Percentiles rank a stretch among this genome's conserved stretches.
These are phyloP conservation scores for Neurospora pannonica DNA, from an alignment of 495 filamentous ascomycete genomes.

Conservation along the genomic window DNA sequence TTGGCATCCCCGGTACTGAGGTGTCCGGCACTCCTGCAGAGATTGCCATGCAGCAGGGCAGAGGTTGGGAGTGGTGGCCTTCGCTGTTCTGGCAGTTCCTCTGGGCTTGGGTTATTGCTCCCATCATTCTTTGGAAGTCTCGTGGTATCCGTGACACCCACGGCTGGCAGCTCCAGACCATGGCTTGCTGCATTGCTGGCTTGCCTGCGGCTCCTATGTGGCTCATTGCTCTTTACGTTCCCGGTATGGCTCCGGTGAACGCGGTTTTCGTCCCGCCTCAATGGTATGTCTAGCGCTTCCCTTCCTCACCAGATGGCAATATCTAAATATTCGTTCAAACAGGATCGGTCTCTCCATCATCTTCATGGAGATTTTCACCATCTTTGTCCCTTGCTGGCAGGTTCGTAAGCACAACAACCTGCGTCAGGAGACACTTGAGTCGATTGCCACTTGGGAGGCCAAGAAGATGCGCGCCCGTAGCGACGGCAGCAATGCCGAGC, in stretches of 20 bases:
- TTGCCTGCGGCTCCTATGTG: conserved; percentile 59
- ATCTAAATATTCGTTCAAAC: conserved; percentile 1
- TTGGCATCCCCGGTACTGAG: conserved; percentile 33
- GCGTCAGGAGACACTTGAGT: conserved; percentile 19
- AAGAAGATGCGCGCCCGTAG: conserved; percentile 13
- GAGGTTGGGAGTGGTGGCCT: conserved; percentile 63
- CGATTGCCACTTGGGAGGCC: conserved; percentile 23
- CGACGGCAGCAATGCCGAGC: neutral
- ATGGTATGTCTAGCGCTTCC: conserved; percentile 37
- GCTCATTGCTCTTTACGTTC: conserved; percentile 51
- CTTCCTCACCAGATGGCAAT: neutral
- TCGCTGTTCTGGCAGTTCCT: conserved; percentile 54
- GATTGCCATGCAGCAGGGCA: conserved; percentile 30
- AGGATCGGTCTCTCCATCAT: conserved; percentile 26
- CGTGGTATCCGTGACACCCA: conserved; percentile 52
- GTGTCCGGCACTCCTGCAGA: conserved; percentile 39
- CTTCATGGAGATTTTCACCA: conserved; percentile 42
- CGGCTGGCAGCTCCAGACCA: conserved; percentile 59
- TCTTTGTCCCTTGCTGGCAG: conserved; percentile 35
- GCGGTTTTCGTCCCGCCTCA: conserved; percentile 36
- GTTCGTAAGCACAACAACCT: conserved; percentile 18
- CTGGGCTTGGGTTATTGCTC: conserved; percentile 50
- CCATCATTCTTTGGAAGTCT: conserved; percentile 31
- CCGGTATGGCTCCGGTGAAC: conserved; percentile 46
- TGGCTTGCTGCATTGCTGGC: conserved; percentile 48